Evolutionary conservation across 768 basidiomycete genomes (phyloP).

Genomic region (Hypsizygus marmoreus): DNA sequence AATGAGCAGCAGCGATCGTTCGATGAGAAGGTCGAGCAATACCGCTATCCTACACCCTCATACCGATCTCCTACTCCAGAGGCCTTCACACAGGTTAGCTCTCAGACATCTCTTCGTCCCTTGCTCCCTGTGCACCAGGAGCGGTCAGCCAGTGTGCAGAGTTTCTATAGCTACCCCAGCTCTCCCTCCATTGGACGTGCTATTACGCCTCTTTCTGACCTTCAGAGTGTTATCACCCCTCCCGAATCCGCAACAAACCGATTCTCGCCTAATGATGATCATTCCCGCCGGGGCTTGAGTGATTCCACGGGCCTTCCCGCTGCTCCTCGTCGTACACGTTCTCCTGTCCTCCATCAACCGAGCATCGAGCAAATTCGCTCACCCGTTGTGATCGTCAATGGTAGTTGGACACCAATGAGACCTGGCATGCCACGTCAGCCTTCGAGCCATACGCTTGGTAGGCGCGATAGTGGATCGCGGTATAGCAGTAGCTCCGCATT

Average conservation of each 20-base stretch:
- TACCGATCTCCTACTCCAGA: conserved; percentile 13
- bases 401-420: conserved; percentile 7
- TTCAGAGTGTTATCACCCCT: conserved; percentile 22
- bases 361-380: conserved; percentile 10
- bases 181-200: conserved; percentile 24
- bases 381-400: conserved; percentile 3
- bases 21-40: conserved; percentile 24
- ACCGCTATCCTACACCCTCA: conserved; percentile 14
- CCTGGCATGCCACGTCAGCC: conserved; percentile 2
- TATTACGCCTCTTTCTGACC: conserved; percentile 26
- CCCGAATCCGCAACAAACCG: conserved; percentile 18
- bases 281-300: conserved; percentile 25
- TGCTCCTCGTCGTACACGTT: conserved; percentile 35
- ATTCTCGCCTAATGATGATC: conserved; percentile 12
- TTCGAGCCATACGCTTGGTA: conserved; percentile 15
- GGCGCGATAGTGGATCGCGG: conserved; percentile 5
- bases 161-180: conserved; percentile 22
- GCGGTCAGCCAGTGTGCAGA: conserved; percentile 21
- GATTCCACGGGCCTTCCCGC: conserved; percentile 35
- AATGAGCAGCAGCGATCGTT: conserved; percentile 12
- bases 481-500: background rate
- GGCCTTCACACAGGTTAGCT: conserved; percentile 9
- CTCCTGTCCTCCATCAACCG: conserved; percentile 21
- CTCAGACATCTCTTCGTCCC: conserved; percentile 10
- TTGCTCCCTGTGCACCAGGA: conserved; percentile 23